Evolutionary conservation across 768 basidiomycete species (phyloP).

Genomic region (Daedaleopsis nitida): DNA sequence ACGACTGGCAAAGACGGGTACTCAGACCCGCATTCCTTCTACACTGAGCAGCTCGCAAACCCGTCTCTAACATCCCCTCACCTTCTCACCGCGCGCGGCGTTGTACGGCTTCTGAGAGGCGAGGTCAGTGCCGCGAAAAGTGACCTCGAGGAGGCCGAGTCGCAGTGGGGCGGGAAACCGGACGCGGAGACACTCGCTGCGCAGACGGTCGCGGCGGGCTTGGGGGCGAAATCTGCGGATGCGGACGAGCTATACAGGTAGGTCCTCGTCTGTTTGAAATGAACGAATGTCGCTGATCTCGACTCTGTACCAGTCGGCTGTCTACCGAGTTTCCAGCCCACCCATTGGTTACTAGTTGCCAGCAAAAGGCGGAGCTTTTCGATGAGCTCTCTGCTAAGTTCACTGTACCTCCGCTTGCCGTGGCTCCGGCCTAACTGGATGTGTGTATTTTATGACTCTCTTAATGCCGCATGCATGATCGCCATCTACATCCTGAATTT

Average conservation of each 20-base stretch:
- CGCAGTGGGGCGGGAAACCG: constrained; percentile 48
- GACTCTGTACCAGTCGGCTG: constrained; percentile 37
- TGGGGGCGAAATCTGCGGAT: constrained; percentile 62
- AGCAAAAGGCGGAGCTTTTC: constrained; percentile 61
- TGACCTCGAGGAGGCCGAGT: constrained; percentile 74
- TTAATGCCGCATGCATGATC: background rate
- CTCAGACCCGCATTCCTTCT: constrained; percentile 58
- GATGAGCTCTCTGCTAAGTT: constrained; percentile 63
- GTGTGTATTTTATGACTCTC: background rate
- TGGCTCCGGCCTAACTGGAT: constrained; percentile 22
- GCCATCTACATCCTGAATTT: too few species aligned
- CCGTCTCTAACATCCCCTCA: constrained; percentile 75
- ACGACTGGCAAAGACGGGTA: constrained; percentile 75
- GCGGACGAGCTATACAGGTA: constrained; percentile 73
- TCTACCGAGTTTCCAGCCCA: constrained; percentile 60
- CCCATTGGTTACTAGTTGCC: constrained; percentile 68
- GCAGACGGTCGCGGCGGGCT: constrained; percentile 60
- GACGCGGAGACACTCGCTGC: constrained; percentile 74
- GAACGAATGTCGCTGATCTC: too few species aligned
- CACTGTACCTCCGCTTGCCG: constrained; percentile 55
- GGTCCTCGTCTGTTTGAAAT: constrained; percentile 27
- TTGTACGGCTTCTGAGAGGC: constrained; percentile 76
- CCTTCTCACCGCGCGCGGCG: constrained; percentile 76
- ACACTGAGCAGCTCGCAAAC: constrained; percentile 82
- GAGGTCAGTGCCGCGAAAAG: constrained; percentile 78